phyloP scores from a whole-genome alignment of 2,329 filamentous ascomycete genomes.

The Lachnellula cervina region DNA sequence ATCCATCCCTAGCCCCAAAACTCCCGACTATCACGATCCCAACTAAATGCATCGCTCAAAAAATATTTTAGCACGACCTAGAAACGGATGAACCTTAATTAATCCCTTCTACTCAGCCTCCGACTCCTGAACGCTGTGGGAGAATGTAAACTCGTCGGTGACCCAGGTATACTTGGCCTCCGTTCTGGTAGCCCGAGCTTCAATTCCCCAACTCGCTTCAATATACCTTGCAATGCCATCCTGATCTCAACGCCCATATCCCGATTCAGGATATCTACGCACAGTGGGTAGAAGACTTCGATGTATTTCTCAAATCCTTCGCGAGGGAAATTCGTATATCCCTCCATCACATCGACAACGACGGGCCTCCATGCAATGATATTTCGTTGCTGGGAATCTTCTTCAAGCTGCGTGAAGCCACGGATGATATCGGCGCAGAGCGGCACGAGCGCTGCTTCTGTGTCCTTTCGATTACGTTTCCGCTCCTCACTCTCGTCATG shows the following conservation, averaged over 20 bases:
- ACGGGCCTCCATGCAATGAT: constrained; percentile 96
- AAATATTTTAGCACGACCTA: no score
- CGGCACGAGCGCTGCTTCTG: constrained; percentile 87
- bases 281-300: constrained; percentile 77
- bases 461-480: constrained; percentile 71
- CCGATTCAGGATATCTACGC: constrained; percentile 74
- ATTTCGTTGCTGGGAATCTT: constrained; percentile 95
- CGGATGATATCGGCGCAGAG: constrained; percentile 92
- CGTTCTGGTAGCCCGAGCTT: constrained; percentile 41
- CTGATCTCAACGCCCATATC: constrained; percentile 79
- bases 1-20: no score
- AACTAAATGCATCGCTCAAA: no score
- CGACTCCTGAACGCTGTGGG: constrained; percentile 15
- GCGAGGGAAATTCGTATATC: constrained; percentile 77
- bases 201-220: constrained; percentile 79
- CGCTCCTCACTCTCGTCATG: constrained; percentile 82
- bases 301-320: constrained; percentile 77
- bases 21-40: no score
- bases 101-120: constrained; percentile 16
- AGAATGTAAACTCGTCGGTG: constrained; percentile 18
- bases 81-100: not conserved
- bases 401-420: constrained; percentile 79
- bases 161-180: constrained; percentile 15
- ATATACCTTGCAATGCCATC: constrained; percentile 67
- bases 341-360: constrained; percentile 93